These are phyloP conservation scores for Rostrohypoxylon terebratum DNA, from an alignment of 495 filamentous ascomycete genomes.

Conservation along the genomic window DNA sequence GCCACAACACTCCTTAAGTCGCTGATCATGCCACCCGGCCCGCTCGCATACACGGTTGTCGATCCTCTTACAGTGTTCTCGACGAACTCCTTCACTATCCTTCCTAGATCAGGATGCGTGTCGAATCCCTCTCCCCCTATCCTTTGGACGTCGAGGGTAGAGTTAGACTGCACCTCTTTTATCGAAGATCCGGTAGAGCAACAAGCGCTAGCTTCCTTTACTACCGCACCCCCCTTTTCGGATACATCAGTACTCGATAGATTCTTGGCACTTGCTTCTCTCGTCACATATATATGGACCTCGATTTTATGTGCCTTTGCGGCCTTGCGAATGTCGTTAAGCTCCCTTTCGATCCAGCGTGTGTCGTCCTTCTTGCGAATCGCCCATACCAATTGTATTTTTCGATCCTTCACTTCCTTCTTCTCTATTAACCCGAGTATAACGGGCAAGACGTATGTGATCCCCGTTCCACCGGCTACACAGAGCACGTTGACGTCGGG, in stretches of 20 bases:
- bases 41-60: conserved; percentile 70
- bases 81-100: conserved; percentile 54
- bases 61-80: conserved; percentile 55
- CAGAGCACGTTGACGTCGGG: conserved; percentile 67
- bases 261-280: conserved; percentile 50
- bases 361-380: conserved; percentile 65
- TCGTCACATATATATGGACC: conserved; percentile 69
- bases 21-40: conserved; percentile 69
- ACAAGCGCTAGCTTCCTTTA: conserved; percentile 19
- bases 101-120: conserved; percentile 51
- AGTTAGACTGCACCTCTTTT: conserved; percentile 29
- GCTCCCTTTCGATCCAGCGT: conserved; percentile 67
- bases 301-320: conserved; percentile 56
- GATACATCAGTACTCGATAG: conserved; percentile 44
- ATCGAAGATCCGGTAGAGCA: conserved; percentile 28
- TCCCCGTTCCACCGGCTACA: conserved; percentile 73
- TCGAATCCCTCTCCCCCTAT: conserved; percentile 42
- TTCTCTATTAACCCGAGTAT: conserved; percentile 59
- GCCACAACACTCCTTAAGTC: conserved; percentile 68
- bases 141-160: conserved; percentile 41
- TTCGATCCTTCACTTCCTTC: conserved; percentile 46
- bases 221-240: conserved; percentile 31
- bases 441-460: conserved; percentile 71
- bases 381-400: conserved; percentile 71
- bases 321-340: conserved; percentile 58